Conservation (phyloP, 192 early-diverging fungal species). For the Backusella psychrophila region DNA sequence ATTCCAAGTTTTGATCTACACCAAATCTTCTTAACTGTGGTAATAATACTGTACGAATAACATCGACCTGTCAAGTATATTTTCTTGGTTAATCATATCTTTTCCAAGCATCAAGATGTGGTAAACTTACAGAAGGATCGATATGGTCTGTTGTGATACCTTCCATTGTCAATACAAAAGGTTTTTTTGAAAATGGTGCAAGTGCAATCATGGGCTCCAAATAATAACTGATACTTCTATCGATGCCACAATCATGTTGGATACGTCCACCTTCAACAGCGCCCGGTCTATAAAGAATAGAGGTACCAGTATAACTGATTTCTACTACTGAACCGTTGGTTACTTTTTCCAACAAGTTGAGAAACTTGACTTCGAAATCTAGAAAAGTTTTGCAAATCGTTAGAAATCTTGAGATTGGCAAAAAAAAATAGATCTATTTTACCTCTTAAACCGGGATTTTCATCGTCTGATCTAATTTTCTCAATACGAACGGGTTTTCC, state of each 20-base stretch:
- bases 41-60: constrained; percentile 85
- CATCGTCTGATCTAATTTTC: constrained; percentile 84
- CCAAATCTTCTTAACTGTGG: constrained; percentile 86
- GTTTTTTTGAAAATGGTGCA: constrained; percentile 90
- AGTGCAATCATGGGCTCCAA: constrained; percentile 89
- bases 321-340: constrained; percentile 94
- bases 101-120: no score
- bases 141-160: constrained; percentile 94
- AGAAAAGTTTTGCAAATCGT: neutral
- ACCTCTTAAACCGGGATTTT: constrained; percentile 84
- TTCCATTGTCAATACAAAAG: constrained; percentile 76
- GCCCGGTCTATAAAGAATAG: constrained; percentile 83
- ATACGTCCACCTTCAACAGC: constrained; percentile 87
- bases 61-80: constrained; percentile 63
- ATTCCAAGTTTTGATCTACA: constrained; percentile 77
- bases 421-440: constrained; percentile 4
- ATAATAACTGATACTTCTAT: constrained; percentile 91
- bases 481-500: constrained; percentile 84
- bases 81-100: no score
- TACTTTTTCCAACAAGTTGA: constrained; percentile 88
- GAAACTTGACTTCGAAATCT: constrained; percentile 92
- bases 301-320: constrained; percentile 92
- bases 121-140: constrained; percentile 74
- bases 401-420: neutral
- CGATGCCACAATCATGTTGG: constrained; percentile 81